Conservation (phyloP, 495 filamentous ascomycete species). For the Hypoxylon subgilvum region DNA sequence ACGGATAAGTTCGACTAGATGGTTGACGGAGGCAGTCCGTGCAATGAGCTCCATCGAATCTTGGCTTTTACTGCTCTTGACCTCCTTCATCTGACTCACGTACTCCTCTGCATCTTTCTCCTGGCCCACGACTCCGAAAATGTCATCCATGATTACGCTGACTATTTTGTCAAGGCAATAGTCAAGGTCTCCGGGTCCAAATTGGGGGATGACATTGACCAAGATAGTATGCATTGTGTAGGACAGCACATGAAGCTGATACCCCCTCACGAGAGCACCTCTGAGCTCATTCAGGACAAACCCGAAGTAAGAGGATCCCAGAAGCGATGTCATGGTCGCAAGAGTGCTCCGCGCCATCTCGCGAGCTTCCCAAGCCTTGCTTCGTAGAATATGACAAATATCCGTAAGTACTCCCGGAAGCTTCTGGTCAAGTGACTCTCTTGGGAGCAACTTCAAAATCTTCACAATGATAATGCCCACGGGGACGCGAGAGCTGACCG, state of each 20-base stretch:
- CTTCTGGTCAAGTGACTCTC: slow-evolving; percentile 69
- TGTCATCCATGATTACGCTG: slow-evolving; percentile 92
- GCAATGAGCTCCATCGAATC: slow-evolving; percentile 96
- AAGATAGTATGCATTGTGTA: slow-evolving; percentile 94
- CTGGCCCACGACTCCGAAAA: slow-evolving; percentile 91
- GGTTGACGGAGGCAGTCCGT: slow-evolving; percentile 72
- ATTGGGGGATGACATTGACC: slow-evolving; percentile 72
- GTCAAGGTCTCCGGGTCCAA: slow-evolving; percentile 82
- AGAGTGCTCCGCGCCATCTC: slow-evolving; percentile 90
- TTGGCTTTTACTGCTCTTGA: slow-evolving; percentile 95
- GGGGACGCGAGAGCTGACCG: slow-evolving; percentile 87
- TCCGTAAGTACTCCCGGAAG: slow-evolving; percentile 86
- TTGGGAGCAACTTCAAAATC: slow-evolving; percentile 78
- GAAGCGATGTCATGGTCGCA: slow-evolving; percentile 74
- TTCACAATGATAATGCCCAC: slow-evolving; percentile 87
- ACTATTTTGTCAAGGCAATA: slow-evolving; percentile 82
- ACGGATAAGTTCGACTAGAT: slow-evolving; percentile 73
- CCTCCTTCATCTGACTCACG: slow-evolving; percentile 92
- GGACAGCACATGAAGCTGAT: slow-evolving; percentile 93
- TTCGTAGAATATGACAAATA: slow-evolving; percentile 88
- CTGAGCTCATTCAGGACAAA: slow-evolving; percentile 94
- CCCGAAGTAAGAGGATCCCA: slow-evolving; percentile 81
- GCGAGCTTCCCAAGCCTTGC: slow-evolving; percentile 82
- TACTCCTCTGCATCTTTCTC: slow-evolving; percentile 98
- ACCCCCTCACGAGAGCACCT: slow-evolving; percentile 78